A percentile compares a stretch with the other conserved stretches of the same genome.
These are phyloP conservation scores for Stenogyne calaminthoides DNA, from an alignment of 305 asterid species.

Conservation along the genomic window DNA sequence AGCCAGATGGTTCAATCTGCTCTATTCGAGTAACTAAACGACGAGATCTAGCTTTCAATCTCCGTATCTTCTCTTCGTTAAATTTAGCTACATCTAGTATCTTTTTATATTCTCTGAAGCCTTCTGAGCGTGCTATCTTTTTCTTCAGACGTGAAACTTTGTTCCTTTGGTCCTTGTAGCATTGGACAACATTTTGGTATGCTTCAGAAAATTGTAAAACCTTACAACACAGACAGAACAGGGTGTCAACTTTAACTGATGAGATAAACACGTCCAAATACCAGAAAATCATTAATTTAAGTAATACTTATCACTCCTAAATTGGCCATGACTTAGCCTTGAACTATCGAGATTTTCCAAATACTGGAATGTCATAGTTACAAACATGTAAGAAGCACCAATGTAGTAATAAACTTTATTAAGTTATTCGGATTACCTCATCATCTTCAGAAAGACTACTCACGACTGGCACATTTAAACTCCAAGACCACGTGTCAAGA, in stretches of 20 bases:
- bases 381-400: conserved; percentile 20
- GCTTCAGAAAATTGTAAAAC: conserved; percentile 66
- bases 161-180: conserved; percentile 91
- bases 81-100: conserved; percentile 79
- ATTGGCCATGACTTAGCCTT: not conserved
- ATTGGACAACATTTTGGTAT: conserved; percentile 70
- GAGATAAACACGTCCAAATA: conserved; percentile 8
- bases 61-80: conserved; percentile 85
- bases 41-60: conserved; percentile 78
- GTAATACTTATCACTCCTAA: not conserved
- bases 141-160: conserved; percentile 91
- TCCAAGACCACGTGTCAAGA: conserved; percentile 99
- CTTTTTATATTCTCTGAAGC: conserved; percentile 91
- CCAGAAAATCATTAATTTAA: conserved; percentile 14
- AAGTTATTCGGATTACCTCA: conserved; percentile 61
- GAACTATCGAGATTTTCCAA: conserved; percentile 5
- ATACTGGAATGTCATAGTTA: not conserved
- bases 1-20: conserved; percentile 99
- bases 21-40: conserved; percentile 80
- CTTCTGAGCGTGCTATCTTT: conserved; percentile 83
- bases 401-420: not conserved
- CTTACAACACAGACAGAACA: conserved; percentile 44
- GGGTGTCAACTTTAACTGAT: conserved; percentile 25
- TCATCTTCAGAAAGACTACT: conserved; percentile 94
- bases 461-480: conserved; percentile 93